Percentiles rank a stretch among this genome's conserved stretches.
Evolutionary conservation across 2,329 filamentous ascomycete species (phyloP).

Genomic region (Trichoderma harzianum): DNA sequence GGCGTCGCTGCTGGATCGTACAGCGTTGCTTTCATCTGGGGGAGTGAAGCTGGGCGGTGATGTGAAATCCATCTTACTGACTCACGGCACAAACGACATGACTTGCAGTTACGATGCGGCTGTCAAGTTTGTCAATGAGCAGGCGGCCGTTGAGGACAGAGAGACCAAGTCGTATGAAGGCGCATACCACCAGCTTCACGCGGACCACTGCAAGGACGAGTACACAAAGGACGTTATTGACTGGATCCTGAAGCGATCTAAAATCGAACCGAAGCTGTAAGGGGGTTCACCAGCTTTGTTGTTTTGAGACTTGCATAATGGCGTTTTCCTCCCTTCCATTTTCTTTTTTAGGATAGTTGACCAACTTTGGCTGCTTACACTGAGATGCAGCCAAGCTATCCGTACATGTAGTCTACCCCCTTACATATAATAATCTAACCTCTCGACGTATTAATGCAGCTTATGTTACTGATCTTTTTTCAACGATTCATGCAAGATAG

Average conservation of each 20-base stretch:
- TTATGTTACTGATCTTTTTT: background rate
- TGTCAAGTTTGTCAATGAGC: slow-evolving; percentile 59
- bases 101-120: slow-evolving; percentile 64
- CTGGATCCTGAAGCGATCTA: slow-evolving; percentile 57
- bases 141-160: slow-evolving; percentile 61
- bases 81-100: slow-evolving; percentile 73
- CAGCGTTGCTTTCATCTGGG: slow-evolving; percentile 56
- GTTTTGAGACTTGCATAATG: background rate
- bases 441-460: background rate
- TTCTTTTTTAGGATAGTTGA: background rate
- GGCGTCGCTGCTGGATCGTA: slow-evolving; percentile 73
- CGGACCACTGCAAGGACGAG: slow-evolving; percentile 52
- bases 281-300: background rate
- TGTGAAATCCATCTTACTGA: slow-evolving; percentile 66
- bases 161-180: slow-evolving; percentile 72
- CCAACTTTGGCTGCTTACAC: background rate
- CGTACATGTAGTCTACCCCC: background rate
- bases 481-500: background rate
- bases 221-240: slow-evolving; percentile 58
- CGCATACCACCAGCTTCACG: slow-evolving; percentile 72
- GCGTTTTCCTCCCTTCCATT: background rate
- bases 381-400: background rate
- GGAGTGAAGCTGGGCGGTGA: slow-evolving; percentile 48
- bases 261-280: slow-evolving; percentile 38
- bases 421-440: background rate